Evolutionary conservation across 1,284 basidiomycete genomes (phyloP).

Genomic region (Lentinula novae-zelandiae): DNA sequence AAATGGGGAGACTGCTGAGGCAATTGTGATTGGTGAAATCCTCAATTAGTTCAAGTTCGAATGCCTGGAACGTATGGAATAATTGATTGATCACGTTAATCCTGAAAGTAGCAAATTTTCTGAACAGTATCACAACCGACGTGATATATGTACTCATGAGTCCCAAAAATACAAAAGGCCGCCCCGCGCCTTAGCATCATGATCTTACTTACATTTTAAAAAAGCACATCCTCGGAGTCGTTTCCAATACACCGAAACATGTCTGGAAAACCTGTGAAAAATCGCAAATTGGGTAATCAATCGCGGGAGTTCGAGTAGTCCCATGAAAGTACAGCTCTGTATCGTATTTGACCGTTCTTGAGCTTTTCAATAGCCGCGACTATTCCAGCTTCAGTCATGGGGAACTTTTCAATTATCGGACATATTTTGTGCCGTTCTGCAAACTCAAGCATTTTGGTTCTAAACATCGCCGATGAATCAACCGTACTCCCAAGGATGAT

Average conservation of each 20-base stretch:
- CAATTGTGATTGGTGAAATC: conserved; percentile 68
- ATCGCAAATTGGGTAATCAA: neutral
- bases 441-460: conserved; percentile 15
- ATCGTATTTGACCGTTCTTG: conserved; percentile 24
- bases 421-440: conserved; percentile 13
- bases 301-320: neutral
- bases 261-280: too few relatives aligned
- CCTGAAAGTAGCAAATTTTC: too few relatives aligned
- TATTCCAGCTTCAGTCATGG: conserved; percentile 26
- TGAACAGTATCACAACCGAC: too few relatives aligned
- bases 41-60: neutral
- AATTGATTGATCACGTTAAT: neutral
- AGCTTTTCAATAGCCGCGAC: conserved; percentile 25
- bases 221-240: too few relatives aligned
- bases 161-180: too few relatives aligned
- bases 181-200: too few relatives aligned
- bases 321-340: conserved; percentile 24
- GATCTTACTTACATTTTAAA: too few relatives aligned
- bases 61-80: neutral
- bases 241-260: neutral
- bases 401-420: conserved; percentile 26
- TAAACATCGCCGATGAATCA: neutral
- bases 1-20: conserved; percentile 50
- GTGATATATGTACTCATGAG: too few relatives aligned
- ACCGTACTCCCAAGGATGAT: neutral